Evolutionary conservation across 768 basidiomycete species (phyloP).

Genomic region (Favolaschia claudopus): DNA sequence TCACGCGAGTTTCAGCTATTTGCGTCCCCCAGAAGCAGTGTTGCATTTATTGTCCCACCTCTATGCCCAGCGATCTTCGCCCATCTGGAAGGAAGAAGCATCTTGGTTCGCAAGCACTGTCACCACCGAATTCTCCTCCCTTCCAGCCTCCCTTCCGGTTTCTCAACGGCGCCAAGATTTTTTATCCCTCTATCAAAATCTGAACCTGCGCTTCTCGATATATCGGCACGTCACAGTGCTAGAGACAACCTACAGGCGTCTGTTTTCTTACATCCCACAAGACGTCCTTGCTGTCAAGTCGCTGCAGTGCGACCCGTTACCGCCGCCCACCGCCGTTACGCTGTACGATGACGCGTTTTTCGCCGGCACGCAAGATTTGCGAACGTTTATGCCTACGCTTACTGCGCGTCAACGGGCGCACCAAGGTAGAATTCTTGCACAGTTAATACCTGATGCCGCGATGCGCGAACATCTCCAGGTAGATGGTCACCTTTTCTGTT

Average conservation of each 20-base stretch:
- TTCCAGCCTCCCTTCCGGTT: constrained; percentile 44
- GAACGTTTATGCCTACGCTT: constrained; percentile 46
- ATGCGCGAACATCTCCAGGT: constrained; percentile 63
- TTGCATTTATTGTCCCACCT: constrained; percentile 88
- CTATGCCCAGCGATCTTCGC: constrained; percentile 79
- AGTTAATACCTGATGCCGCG: constrained; percentile 66
- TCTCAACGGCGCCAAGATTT: constrained; percentile 43
- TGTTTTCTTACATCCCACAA: constrained; percentile 78
- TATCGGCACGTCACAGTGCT: constrained; percentile 84
- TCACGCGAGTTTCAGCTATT: constrained; percentile 38
- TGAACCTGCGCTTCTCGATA: constrained; percentile 56
- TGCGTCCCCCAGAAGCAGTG: constrained; percentile 51
- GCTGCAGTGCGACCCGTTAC: constrained; percentile 87
- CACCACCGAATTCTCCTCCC: constrained; percentile 47
- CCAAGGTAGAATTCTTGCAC: constrained; percentile 62
- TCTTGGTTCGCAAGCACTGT: constrained; percentile 78
- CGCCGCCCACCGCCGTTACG: constrained; percentile 67
- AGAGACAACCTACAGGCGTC: constrained; percentile 62
- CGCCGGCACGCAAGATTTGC: constrained; percentile 62
- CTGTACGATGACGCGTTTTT: constrained; percentile 83
- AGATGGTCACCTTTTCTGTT: not conserved
- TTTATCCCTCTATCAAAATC: constrained; percentile 47
- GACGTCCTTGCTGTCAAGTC: constrained; percentile 58
- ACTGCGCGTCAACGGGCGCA: constrained; percentile 48
- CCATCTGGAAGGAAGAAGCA: constrained; percentile 82